Percentiles rank a stretch among this genome's conserved stretches.
phyloP scores from a whole-genome alignment of 2,329 filamentous ascomycete species.

The Coniochaeta prunicola region DNA sequence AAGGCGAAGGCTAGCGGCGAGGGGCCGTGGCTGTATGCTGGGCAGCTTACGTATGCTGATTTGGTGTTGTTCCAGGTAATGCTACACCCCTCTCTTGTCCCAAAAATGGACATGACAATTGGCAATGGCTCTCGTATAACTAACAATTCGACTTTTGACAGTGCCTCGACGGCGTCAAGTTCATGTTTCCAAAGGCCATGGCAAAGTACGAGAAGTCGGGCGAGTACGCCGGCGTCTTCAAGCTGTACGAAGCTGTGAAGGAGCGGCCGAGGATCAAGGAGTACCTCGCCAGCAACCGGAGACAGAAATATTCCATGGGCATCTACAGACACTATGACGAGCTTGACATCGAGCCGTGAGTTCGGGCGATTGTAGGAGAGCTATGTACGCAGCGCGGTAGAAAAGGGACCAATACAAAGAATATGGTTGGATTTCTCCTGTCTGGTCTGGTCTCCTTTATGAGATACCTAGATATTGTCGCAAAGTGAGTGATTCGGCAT shows the following conservation, averaged over 20 bases:
- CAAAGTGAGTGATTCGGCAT: no score
- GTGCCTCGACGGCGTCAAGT: constrained; percentile 51
- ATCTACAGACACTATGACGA: constrained; percentile 70
- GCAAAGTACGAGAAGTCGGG: constrained; percentile 43
- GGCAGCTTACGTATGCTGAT: constrained; percentile 62
- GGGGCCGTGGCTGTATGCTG: constrained; percentile 59
- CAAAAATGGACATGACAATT: no score
- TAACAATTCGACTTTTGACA: constrained; percentile 14
- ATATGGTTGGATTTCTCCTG: no score
- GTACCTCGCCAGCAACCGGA: constrained; percentile 60
- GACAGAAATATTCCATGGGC: constrained; percentile 54
- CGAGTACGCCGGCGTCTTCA: constrained; percentile 55
- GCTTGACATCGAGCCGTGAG: constrained; percentile 44
- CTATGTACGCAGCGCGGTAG: no score
- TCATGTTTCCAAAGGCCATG: constrained; percentile 64
- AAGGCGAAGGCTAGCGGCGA: constrained; percentile 47
- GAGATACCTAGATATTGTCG: no score
- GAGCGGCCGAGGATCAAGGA: constrained; percentile 56
- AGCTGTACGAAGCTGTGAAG: constrained; percentile 56
- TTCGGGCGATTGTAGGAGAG: no score
- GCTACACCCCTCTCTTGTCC: not conserved
- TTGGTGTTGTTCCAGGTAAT: constrained; percentile 64
- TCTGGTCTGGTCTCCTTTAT: not conserved
- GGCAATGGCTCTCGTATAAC: not conserved
- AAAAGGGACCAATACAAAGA: no score